phyloP scores from a whole-genome alignment of 148 eudicot genomes.

The Beta vulgaris region DNA sequence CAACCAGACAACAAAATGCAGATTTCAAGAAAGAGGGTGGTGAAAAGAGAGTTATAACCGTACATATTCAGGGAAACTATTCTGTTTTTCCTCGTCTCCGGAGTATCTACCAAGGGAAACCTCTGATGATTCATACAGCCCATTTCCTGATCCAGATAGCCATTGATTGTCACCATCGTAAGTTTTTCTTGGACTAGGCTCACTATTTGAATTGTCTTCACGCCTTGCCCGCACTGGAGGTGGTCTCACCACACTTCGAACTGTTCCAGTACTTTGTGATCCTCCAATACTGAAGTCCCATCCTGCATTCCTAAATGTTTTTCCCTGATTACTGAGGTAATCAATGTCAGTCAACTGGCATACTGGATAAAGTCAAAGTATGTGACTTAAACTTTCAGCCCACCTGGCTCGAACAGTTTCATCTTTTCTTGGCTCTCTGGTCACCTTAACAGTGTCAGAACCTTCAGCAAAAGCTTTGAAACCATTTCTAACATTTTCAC shows the following conservation, averaged over 20 bases:
- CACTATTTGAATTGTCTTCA: slow-evolving; percentile 50
- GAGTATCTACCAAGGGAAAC: slow-evolving; percentile 53
- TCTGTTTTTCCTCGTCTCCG: slow-evolving; percentile 53
- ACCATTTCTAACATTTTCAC: slow-evolving; percentile 52
- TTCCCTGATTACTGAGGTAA: slow-evolving; percentile 47
- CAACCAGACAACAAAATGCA: neutral
- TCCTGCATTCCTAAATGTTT: slow-evolving; percentile 38
- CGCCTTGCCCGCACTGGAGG: slow-evolving; percentile 79
- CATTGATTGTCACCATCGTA: slow-evolving; percentile 51
- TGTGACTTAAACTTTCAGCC: slow-evolving; percentile 27
- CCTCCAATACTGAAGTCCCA: slow-evolving; percentile 58
- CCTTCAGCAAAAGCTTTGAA: slow-evolving; percentile 57
- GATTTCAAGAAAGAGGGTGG: neutral
- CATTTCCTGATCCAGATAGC: slow-evolving; percentile 56
- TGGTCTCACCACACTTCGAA: slow-evolving; percentile 73
- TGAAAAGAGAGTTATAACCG: slow-evolving; percentile 15
- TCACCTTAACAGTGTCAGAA: slow-evolving; percentile 75
- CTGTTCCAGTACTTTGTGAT: slow-evolving; percentile 44
- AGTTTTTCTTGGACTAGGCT: slow-evolving; percentile 41
- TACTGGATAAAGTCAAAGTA: slow-evolving; percentile 9
- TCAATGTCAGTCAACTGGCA: slow-evolving; percentile 31
- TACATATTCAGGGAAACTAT: slow-evolving; percentile 45
- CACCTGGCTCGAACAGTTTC: slow-evolving; percentile 73
- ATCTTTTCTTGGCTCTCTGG: slow-evolving; percentile 53
- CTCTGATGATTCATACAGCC: slow-evolving; percentile 53